Evolutionary conservation across 1,284 basidiomycete species (phyloP), one percentile per base, ranked within the genome.

Genomic region (Xerocomus subilludens): DNA sequence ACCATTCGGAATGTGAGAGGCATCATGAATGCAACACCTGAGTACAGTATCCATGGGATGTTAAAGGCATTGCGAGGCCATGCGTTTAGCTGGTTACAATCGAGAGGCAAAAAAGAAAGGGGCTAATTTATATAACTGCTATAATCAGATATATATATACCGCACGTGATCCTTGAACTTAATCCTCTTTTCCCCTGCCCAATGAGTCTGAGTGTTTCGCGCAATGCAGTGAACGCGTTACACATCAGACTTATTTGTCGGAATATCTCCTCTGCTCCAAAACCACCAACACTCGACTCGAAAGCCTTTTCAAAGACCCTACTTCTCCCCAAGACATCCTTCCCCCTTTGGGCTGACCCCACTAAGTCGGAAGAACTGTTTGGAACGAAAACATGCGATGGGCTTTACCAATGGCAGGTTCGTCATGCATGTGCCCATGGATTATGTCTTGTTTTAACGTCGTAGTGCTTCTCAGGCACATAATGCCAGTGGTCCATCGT

Each of bases 381-480:
- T 79, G 88, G 90, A 69, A 83, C 85, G 51, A 89, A 91, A 76
- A 96, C 94, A 2, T 93, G 93, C 51, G 91, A 92, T 47, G 89
- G 90, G 5, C 87, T 99, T 23, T 99, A 99, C 82, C 86, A 86
- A 38, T 94, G 93, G 93, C 98, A 99, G 92, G 96, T 95, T 75
- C 65, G 90, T 78, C 25, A 38, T 73, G 38, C 36, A 47, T 62
- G 11, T 38, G 18, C 42, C 35, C n/a, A 21, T 62, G 20, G 58
- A 56, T 7, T 67, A 21, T 49, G 18, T 76, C 72, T 49, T 74
- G 35, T 58, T 74, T 65, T 69, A 36, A 69, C 53, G 13, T 51
- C 63, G 35, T 62, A 21, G 69, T 47, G 63, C 70, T 49, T 70
- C 67, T 32, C 80, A 96, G 95, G 89, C 87, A 82, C 85, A 91